Evolutionary conservation across 371 early-diverging fungal genomes (phyloP).

Genomic region (Apophysomyces elegans): DNA sequence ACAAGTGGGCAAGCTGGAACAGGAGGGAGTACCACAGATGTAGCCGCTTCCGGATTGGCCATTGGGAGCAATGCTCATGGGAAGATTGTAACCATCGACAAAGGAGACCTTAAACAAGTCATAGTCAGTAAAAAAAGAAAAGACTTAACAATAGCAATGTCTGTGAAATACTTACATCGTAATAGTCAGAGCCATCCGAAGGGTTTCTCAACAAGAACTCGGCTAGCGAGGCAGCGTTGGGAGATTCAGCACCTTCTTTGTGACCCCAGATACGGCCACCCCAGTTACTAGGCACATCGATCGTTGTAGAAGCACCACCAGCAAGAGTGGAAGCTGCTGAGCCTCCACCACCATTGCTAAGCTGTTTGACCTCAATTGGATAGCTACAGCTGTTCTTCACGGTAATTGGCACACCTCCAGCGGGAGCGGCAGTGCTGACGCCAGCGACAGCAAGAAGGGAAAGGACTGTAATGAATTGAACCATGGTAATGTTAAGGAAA

Average conservation of each 20-base stretch:
- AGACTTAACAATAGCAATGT: conserved; percentile 15
- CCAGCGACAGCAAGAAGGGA: conserved; percentile 21
- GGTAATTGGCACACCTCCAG: conserved; percentile 33
- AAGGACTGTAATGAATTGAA: conserved; percentile 2
- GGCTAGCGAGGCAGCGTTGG: conserved; percentile 38
- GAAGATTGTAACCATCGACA: conserved; percentile 47
- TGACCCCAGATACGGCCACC: conserved; percentile 48
- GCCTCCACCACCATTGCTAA: conserved; percentile 29
- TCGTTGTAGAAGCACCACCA: conserved; percentile 23
- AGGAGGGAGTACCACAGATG: conserved; percentile 35
- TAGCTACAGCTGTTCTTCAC: conserved; percentile 42
- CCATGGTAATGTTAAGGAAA: not conserved
- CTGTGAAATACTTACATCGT: conserved; percentile 38
- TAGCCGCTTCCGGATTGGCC: conserved; percentile 24
- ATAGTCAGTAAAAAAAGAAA: conserved; percentile 12
- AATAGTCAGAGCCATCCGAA: conserved; percentile 26
- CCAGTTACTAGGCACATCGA: conserved; percentile 31
- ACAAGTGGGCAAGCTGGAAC: conserved; percentile 35
- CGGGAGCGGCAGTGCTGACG: conserved; percentile 22
- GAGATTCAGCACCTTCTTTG: conserved; percentile 22
- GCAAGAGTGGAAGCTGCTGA: conserved; percentile 16
- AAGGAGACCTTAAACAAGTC: conserved; percentile 45
- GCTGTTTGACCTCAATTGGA: conserved; percentile 33
- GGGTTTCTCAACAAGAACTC: conserved; percentile 40
- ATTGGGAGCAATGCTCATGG: conserved; percentile 35